Percentiles rank a stretch among this genome's conserved stretches.
These are phyloP conservation scores for Spirogloea muscicola DNA, from an alignment of 139 green algal genomes.

Conservation along the genomic window DNA sequence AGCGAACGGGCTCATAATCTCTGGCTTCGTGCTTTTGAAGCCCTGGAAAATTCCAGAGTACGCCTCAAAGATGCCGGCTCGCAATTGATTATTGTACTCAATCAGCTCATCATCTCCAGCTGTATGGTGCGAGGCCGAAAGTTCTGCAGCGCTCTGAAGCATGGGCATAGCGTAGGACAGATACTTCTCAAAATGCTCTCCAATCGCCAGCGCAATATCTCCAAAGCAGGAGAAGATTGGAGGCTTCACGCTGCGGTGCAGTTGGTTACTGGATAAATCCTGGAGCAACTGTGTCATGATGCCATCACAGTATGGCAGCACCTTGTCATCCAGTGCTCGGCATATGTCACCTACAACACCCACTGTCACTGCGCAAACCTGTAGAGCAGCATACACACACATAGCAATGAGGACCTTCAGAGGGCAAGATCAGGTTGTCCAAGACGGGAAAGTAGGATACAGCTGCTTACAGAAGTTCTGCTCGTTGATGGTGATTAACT, in stretches of 20 bases:
- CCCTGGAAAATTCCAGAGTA: constrained; percentile 81
- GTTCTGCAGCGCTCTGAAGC: constrained; percentile 70
- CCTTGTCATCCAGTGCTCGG: constrained; percentile 70
- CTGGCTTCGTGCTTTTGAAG: constrained; percentile 51
- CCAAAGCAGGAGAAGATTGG: constrained; percentile 88
- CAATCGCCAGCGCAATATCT: constrained; percentile 88
- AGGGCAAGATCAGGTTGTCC: too few relatives aligned
- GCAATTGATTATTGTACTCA: constrained; percentile 91
- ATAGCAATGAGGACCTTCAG: too few relatives aligned
- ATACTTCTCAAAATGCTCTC: constrained; percentile 81
- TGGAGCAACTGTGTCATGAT: constrained; percentile 53
- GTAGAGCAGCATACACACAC: too few relatives aligned
- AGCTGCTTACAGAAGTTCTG: too few relatives aligned
- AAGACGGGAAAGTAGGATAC: too few relatives aligned
- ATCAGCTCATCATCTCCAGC: constrained; percentile 69
- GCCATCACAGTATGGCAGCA: constrained; percentile 77
- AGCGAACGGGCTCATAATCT: constrained; percentile 35
- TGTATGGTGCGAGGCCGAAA: constrained; percentile 27
- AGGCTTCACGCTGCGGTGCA: constrained; percentile 93
- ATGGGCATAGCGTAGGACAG: constrained; percentile 75
- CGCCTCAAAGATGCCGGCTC: constrained; percentile 86
- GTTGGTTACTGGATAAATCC: constrained; percentile 54
- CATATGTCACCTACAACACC: constrained; percentile 87
- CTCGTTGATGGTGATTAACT: too few relatives aligned
- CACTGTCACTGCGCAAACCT: constrained; percentile 66